Base-by-base conservation (phyloP, 371 early-diverging fungal genomes). In the Rhizopus sp. region DNA sequence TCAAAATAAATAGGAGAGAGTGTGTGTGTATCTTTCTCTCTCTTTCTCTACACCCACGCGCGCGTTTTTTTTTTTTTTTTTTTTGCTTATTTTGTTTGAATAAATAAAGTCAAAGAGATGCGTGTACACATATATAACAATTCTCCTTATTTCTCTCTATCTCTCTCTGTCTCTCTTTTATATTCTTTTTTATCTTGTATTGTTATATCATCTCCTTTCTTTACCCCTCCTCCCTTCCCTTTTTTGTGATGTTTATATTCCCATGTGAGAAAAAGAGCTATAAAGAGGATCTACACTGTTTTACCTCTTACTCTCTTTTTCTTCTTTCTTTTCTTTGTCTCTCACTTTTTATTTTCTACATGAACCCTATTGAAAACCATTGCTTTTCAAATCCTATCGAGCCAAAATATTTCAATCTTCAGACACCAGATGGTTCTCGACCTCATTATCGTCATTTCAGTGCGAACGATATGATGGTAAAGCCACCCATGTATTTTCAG, bases 361-460 rank as follows among this genome's bases (percentile, higher is more conserved):
- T 31, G 29, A 52, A 52, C 38, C 3, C 31, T 31, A 56, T 23
- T 29, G 32, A 60, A 46, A 48, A 48, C 49, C 7, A 30, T 31
- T 31, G n/a, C 12, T 13, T 31, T 12, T 48, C 33, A 7, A 23
- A 48, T 13, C 47, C 32, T 40, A 53, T 46, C 32, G 46, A 60
- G 47, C 38, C 52, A 38, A 51, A 40, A 12, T 60, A 37, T 53
- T 52, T 37, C 51, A 45, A 45, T 46, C 33, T 31, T 41, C 45
- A 42, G 42, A 41, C 45, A 31, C 13, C 23, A 16, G 16, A 32
- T 29, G 42, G 42, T 31, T 42, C 15, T 37, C 55, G 55, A 12
- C 35, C 44, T 38, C 62, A 62, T 56, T 23, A 48, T 44, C 63
- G 63, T 53, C 53, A 62, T 46, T 57, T 57, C 52, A 62, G 63